A percentile compares a stretch with the other conserved stretches of the same genome.
These are phyloP conservation scores for Apiotrichum veenhuisii DNA, from an alignment of 1,284 basidiomycete genomes.

Conservation along the genomic window DNA sequence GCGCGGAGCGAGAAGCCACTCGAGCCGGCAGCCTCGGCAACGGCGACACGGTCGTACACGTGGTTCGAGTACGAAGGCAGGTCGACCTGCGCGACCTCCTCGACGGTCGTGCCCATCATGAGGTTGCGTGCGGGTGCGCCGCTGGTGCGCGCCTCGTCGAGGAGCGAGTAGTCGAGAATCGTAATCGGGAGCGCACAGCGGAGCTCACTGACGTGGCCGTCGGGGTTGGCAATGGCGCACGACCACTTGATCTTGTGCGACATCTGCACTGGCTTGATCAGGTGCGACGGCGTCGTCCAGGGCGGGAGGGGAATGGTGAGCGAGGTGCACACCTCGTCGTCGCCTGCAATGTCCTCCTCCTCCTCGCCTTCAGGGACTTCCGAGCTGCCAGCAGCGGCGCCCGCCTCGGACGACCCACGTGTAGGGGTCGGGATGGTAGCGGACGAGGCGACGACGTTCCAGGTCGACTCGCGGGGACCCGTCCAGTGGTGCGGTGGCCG, in stretches of 20 bases:
- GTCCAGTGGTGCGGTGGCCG: slow-evolving; percentile 30
- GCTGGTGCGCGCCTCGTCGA: slow-evolving; percentile 67
- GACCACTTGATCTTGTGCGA: slow-evolving; percentile 61
- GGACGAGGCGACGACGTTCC: background rate
- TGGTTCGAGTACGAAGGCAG: slow-evolving; percentile 83
- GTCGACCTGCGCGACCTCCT: slow-evolving; percentile 60
- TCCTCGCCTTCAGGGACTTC: slow-evolving; percentile 22
- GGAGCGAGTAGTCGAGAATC: slow-evolving; percentile 67
- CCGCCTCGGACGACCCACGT: background rate
- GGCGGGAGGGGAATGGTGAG: slow-evolving; percentile 51
- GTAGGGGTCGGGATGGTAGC: background rate
- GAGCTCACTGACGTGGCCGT: slow-evolving; percentile 83
- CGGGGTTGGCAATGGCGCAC: slow-evolving; percentile 70
- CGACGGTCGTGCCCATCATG: slow-evolving; percentile 55
- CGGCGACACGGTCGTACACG: slow-evolving; percentile 81
- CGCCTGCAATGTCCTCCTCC: slow-evolving; percentile 32
- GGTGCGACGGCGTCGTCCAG: slow-evolving; percentile 60
- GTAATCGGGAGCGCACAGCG: slow-evolving; percentile 84
- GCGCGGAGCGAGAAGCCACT: slow-evolving; percentile 30
- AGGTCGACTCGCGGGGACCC: slow-evolving; percentile 1
- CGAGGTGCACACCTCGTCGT: slow-evolving; percentile 53
- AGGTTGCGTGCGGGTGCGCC: slow-evolving; percentile 68
- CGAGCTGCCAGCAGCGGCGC: background rate
- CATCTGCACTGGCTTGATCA: slow-evolving; percentile 61
- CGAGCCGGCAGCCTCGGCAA: slow-evolving; percentile 57